phyloP scores from a whole-genome alignment of 2,329 filamentous ascomycete species.

The Fusarium globosum region DNA sequence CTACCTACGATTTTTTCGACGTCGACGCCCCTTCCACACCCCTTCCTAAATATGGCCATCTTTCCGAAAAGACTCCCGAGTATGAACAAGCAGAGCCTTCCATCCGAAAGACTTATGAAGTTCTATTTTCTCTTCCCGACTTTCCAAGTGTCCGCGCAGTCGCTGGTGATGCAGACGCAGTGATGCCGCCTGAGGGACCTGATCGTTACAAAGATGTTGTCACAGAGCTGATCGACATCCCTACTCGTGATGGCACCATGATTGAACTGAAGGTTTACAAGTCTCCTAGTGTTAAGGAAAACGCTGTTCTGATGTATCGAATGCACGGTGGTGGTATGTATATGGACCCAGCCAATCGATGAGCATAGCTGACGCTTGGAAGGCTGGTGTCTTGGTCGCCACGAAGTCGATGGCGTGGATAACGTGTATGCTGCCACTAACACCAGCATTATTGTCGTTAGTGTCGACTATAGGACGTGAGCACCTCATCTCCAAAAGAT shows the following conservation, averaged over 20 bases:
- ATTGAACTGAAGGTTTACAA: slow-evolving; percentile 40
- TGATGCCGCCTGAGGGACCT: slow-evolving; percentile 31
- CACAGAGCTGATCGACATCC: slow-evolving; percentile 26
- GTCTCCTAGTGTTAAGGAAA: neutral
- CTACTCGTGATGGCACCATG: slow-evolving; percentile 27
- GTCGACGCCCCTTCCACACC: slow-evolving; percentile 17
- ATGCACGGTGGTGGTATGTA: slow-evolving; percentile 43
- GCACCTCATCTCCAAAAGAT: neutral
- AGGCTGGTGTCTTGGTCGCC: slow-evolving; percentile 39
- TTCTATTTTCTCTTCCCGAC: neutral
- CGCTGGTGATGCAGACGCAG: slow-evolving; percentile 26
- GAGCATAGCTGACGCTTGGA: neutral
- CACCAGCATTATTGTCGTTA: slow-evolving; percentile 36
- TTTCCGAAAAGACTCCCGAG: slow-evolving; percentile 20
- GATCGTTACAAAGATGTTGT: slow-evolving; percentile 25
- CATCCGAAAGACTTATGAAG: neutral
- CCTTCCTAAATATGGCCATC: slow-evolving; percentile 34
- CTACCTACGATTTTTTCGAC: slow-evolving; percentile 22
- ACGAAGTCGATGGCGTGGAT: slow-evolving; percentile 40
- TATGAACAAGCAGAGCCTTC: neutral
- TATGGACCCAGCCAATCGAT: neutral
- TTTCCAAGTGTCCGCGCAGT: slow-evolving; percentile 5
- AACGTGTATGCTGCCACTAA: slow-evolving; percentile 36
- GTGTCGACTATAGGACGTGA: slow-evolving; percentile 38
- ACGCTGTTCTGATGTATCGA: slow-evolving; percentile 38